Conservation (phyloP, 2,329 filamentous ascomycete genomes). For the Neopestalotiopsis clavispora region DNA sequence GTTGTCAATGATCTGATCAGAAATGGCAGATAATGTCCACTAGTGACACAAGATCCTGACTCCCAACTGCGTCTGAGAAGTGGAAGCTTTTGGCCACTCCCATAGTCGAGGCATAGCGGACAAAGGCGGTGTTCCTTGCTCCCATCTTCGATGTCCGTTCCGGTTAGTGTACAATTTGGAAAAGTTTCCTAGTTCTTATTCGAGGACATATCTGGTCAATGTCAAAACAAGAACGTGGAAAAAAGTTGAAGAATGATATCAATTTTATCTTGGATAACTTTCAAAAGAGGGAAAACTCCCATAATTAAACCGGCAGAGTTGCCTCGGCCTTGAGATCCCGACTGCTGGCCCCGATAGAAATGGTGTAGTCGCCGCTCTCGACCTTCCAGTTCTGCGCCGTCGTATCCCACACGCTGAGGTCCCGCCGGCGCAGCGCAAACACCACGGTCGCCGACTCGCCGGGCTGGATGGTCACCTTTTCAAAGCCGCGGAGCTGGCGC, state of each 20-base stretch:
- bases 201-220: background rate
- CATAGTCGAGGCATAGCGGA: no score
- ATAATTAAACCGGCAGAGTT: background rate
- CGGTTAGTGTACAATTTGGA: no score
- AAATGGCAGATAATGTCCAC: no score
- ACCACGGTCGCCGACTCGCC: slow-evolving; percentile 55
- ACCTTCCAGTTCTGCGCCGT: slow-evolving; percentile 61
- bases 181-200: no score
- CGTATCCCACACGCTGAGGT: slow-evolving; percentile 65
- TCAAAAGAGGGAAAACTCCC: background rate
- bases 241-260: background rate
- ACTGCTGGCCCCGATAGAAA: slow-evolving; percentile 65
- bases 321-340: slow-evolving; percentile 44
- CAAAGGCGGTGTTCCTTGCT: no score
- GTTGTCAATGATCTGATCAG: no score
- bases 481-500: slow-evolving; percentile 65
- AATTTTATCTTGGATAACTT: background rate
- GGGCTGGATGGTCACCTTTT: slow-evolving; percentile 55
- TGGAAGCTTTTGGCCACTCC: no score
- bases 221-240: background rate
- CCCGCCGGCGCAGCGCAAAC: slow-evolving; percentile 63
- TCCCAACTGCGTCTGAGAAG: no score
- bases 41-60: no score
- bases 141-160: no score
- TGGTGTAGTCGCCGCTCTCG: slow-evolving; percentile 49